These are phyloP conservation scores for Marchantia polymorpha DNA, from an alignment of 225 moss, liverwort and hornwort genomes.

Conservation along the genomic window DNA sequence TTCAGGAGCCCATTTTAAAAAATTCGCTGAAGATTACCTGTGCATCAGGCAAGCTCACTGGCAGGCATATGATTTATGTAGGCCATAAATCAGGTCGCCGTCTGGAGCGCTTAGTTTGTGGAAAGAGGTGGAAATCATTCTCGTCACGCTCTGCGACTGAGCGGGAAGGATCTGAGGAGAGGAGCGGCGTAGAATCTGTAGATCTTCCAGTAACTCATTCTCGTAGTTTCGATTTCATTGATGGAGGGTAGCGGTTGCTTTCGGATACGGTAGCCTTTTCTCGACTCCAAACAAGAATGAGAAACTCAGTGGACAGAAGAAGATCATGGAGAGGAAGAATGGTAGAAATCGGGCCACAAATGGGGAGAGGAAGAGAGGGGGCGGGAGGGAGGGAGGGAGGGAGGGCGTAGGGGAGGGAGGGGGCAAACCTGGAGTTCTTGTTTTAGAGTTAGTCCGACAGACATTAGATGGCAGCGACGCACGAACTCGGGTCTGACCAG, in stretches of 20 bases:
- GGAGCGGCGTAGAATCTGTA: not conserved
- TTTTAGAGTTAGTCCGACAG: constrained; percentile 2
- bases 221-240: not conserved
- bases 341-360: not conserved
- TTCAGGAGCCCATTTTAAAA: not conserved
- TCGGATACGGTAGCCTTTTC: not conserved
- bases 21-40: not conserved
- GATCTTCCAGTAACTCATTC: constrained; percentile 1
- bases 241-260: not conserved
- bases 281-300: not conserved
- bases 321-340: not conserved
- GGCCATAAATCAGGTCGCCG: not conserved
- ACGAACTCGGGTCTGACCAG: constrained; percentile 13
- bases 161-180: not conserved
- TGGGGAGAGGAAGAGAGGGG: not conserved
- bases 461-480: constrained; percentile 1
- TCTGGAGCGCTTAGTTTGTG: not conserved
- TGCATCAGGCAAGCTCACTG: not conserved
- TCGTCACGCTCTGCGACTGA: constrained; percentile 1
- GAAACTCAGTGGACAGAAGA: not conserved
- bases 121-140: not conserved
- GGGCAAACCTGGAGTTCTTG: constrained; percentile 22
- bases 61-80: not conserved
- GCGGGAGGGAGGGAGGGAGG: not conserved
- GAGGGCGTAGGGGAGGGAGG: not conserved